A percentile compares a stretch with the other conserved stretches of the same genome.
phyloP scores from a whole-genome alignment of 352 stramenopile genomes.

The Achlya hypogyna region DNA sequence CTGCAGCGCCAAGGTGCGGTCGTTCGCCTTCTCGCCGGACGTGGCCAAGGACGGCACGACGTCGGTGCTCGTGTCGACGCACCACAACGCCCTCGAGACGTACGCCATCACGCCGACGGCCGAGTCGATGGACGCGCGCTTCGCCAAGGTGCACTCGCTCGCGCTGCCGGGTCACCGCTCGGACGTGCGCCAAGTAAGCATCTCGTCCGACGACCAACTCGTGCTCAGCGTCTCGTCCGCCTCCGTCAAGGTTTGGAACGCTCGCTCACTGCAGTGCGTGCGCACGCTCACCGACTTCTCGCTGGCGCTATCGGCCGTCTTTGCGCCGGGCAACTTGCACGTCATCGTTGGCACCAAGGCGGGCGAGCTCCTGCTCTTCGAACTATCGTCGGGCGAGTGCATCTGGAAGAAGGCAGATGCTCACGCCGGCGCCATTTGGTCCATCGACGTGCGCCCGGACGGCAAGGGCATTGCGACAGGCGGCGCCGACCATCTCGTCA shows the following conservation, averaged over 20 bases:
- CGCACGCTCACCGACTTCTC: conserved; percentile 79
- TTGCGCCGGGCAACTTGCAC: conserved; percentile 95
- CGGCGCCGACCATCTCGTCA: conserved; percentile 95
- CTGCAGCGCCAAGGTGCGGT: conserved; percentile 79
- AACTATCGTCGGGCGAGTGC: conserved; percentile 93
- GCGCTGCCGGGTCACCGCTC: conserved; percentile 84
- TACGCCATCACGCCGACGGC: conserved; percentile 59
- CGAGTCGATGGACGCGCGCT: conserved; percentile 53
- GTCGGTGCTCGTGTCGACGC: conserved; percentile 76
- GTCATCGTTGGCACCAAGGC: conserved; percentile 96
- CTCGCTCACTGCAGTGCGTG: conserved; percentile 84
- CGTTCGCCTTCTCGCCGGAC: conserved; percentile 78
- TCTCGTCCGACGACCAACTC: conserved; percentile 86
- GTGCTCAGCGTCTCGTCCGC: conserved; percentile 81
- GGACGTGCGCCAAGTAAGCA: conserved; percentile 82
- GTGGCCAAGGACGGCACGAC: conserved; percentile 72
- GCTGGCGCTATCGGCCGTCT: conserved; percentile 88
- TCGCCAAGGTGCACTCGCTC: conserved; percentile 53
- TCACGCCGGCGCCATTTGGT: conserved; percentile 95
- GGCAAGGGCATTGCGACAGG: conserved; percentile 91
- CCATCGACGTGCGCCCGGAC: conserved; percentile 90
- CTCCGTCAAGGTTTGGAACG: conserved; percentile 91
- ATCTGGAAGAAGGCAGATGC: conserved; percentile 79
- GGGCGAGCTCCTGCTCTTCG: conserved; percentile 89
- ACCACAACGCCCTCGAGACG: conserved; percentile 89